Evolutionary conservation across 139 green algal genomes (phyloP).

Genomic region (Chlamydomonas sp.): DNA sequence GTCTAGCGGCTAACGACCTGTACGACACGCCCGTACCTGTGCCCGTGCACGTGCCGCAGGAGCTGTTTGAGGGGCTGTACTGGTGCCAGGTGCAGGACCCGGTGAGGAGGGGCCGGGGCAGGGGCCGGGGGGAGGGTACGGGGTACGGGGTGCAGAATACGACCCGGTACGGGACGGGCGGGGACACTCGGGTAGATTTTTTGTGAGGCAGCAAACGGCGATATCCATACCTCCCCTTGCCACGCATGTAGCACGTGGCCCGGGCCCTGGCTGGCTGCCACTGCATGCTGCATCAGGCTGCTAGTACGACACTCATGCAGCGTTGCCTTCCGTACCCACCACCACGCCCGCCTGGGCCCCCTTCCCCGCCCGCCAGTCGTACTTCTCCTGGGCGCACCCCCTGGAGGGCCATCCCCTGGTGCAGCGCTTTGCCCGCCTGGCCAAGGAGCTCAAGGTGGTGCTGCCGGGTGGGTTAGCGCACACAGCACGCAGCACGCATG

Average conservation of each 20-base stretch:
- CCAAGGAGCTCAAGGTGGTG: slow-evolving; percentile 73
- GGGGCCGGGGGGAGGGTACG: neutral
- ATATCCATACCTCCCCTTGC: too few relatives aligned
- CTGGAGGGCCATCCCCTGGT: slow-evolving; percentile 60
- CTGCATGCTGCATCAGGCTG: too few relatives aligned
- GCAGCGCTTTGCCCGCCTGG: slow-evolving; percentile 58
- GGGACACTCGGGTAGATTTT: neutral
- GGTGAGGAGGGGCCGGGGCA: neutral
- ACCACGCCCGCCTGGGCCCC: too few relatives aligned
- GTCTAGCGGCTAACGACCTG: neutral
- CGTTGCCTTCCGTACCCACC: too few relatives aligned
- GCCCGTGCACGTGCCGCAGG: slow-evolving; percentile 45
- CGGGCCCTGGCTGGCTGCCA: neutral
- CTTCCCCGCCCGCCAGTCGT: slow-evolving; percentile 42
- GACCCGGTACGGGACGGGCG: neutral
- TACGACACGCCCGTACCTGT: neutral
- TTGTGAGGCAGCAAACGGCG: neutral
- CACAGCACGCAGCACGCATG: too few relatives aligned
- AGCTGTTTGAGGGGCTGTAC: slow-evolving; percentile 77
- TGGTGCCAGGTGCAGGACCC: slow-evolving; percentile 65
- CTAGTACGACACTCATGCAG: too few relatives aligned
- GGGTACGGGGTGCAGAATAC: neutral
- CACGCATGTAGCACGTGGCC: too few relatives aligned
- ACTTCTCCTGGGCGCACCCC: slow-evolving; percentile 57
- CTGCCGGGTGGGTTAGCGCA: slow-evolving; percentile 43